A percentile compares a stretch with the other conserved stretches of the same genome.
Conservation (phyloP, 352 stramenopile genomes). For the Phytophthora multivora region DNA sequence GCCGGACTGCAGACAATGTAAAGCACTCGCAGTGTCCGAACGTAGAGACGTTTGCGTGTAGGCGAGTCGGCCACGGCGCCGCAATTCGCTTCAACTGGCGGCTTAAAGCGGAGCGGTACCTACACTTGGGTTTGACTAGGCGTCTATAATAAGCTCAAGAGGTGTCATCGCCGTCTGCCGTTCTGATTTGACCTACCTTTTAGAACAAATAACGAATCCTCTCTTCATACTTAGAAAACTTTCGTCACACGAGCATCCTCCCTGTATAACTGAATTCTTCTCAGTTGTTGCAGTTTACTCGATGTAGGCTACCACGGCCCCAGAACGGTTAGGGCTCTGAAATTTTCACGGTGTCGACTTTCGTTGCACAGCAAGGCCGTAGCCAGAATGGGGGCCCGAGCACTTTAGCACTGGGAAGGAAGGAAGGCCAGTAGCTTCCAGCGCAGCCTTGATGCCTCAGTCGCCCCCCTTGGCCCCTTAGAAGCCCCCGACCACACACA, state of each 20-base stretch:
- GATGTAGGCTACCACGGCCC: not conserved
- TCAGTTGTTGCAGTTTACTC: not conserved
- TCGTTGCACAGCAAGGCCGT: conserved; percentile 35
- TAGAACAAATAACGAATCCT: not conserved
- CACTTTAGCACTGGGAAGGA: conserved; percentile 24
- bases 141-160: conserved; percentile 21
- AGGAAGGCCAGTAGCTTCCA: conserved; percentile 3
- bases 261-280: not conserved
- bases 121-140: conserved; percentile 24
- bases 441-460: conserved; percentile 24
- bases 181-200: not conserved
- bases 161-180: not conserved
- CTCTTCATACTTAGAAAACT: not conserved
- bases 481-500: conserved; percentile 13
- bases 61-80: not conserved
- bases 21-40: not conserved
- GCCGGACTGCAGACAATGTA: not conserved
- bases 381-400: conserved; percentile 11
- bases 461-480: conserved; percentile 8
- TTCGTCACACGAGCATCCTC: not conserved
- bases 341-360: conserved; percentile 59
- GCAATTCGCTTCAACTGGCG: not conserved
- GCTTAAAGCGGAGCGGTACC: conserved; percentile 15
- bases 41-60: conserved; percentile 4
- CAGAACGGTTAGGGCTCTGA: conserved; percentile 67